Base-by-base conservation (phyloP, 805 yeast genomes). In the Candida easanensis region DNA sequence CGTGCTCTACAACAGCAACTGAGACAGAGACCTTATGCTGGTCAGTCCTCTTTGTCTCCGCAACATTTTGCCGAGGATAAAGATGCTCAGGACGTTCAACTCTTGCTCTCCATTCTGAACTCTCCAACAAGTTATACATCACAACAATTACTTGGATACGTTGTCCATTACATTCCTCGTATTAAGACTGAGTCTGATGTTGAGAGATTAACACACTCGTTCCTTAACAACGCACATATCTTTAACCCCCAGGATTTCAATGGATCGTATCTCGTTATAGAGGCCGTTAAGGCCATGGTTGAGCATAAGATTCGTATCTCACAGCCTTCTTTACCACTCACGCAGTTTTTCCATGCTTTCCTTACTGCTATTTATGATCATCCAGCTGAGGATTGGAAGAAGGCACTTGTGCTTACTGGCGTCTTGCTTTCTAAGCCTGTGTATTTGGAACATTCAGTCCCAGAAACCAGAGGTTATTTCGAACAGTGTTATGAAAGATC, bases 271-370 rank as follows among this genome's bases (percentile, higher is more conserved):
- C 45, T 64, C 27, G 66, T 74, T 4, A 61, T 74, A n/a, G 79
- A 74, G 49, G 78, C 70, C 5, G 64, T 72, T 45, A 73, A 73
- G 54, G 58, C 73, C 14, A 60, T 70, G 13, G 53, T 69, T 13
- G 78, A 74, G 39, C 68, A 64, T 44, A 74, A 74, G 49, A 53
- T 73, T 27, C 57, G 56, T 40, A 60, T 72, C 5, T 71, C 77
- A 13, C 69, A 68, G 44, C 79, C 79, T 2, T 61, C 76, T 1
- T 48, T 74, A 10, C 53, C 71, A 1, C 44, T 71, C 16, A 62
- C 68, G 44, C 51, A 58, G 1, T 74, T 69, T 56, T 73, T 67
- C 53, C 53, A 57, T 10, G 58, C 65, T 0, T 35, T 73, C 3
- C 40, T 56, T 14, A 60, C 57, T 9, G 70, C 71, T 32, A 26